Base-by-base conservation (phyloP, 1,284 basidiomycete genomes). In the Sparassis latifolia region DNA sequence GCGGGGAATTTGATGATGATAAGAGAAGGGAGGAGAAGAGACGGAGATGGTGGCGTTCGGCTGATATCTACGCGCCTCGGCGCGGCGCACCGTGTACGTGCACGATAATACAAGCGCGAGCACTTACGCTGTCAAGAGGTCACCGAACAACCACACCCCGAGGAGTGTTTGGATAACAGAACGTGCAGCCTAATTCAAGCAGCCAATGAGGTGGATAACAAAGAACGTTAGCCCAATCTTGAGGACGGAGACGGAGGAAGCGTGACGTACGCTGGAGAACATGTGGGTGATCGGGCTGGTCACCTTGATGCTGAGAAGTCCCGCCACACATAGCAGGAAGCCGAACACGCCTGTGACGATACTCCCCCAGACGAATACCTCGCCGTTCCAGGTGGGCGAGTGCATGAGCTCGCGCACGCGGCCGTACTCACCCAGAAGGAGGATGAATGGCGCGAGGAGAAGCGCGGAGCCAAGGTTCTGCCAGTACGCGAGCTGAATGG, bases 271-370 rank as follows among this genome's bases (percentile, higher is more conserved):
- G 59, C 81, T 83, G 20, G 80, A 82, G 66, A 86, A 84, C 84
- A 87, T 87, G 62, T 86, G 84, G 2, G 84, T 86, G 50, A 86
- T 74, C 4, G 84, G 84, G 57, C 80, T 83, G 10, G 84, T 86
- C 45, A 86, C 75, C 60, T 86, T 86, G 67, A 87, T 85, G 60
- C 80, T 83, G 53, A 87, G 68, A 57, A 86, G 63, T 5, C 83
- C 83, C 0, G 85, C 84, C 44, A 87, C 69, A 56, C 84, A 86
- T 28, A 88, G 77, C 52, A 87, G 62, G 67, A 86, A 87, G 3
- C 85, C 84, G 57, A 87, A 85, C n/a, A 82, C 55, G 33, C 85
- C 85, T 10, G 85, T 87, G 45, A 84, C 71, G 42, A 80, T 55
- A 54, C 74, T 80, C 3, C 84, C 85, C 76, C 76, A 82, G 6